Percentiles rank a stretch among this genome's conserved stretches.
phyloP scores from a whole-genome alignment of 805 yeast species.

The Cyberlindnera euphorbiae region DNA sequence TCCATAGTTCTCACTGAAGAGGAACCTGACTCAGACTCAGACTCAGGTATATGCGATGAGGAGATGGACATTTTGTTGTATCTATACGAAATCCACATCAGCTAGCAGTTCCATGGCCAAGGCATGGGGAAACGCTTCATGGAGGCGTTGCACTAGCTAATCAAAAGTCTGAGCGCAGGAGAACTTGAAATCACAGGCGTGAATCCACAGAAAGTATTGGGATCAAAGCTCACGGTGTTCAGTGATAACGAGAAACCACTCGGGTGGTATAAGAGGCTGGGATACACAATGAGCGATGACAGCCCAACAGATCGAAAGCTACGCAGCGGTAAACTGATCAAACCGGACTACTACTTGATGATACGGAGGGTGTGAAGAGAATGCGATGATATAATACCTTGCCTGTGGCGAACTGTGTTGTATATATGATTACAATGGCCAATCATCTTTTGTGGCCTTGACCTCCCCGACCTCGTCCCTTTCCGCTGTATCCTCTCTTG shows the following conservation, averaged over 20 bases:
- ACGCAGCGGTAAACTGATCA: conserved; percentile 35
- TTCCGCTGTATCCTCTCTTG: conserved; percentile 14
- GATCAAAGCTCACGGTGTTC: conserved; percentile 44
- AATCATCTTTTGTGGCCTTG: conserved; percentile 1
- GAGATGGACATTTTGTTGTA: conserved; percentile 38
- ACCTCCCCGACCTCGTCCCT: conserved; percentile 24
- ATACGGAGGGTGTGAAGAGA: conserved; percentile 5
- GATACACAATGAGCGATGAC: conserved; percentile 34
- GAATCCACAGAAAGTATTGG: conserved; percentile 8
- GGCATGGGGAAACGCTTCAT: conserved; percentile 39
- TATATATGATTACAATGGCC: too few species aligned
- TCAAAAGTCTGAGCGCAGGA: conserved; percentile 11
- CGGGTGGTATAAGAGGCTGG: conserved; percentile 38
- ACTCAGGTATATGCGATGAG: too few species aligned
- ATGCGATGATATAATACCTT: too few species aligned
- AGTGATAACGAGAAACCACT: conserved; percentile 38
- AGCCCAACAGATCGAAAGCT: conserved; percentile 42
- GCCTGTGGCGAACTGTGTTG: too few species aligned
- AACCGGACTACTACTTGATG: conserved; percentile 42
- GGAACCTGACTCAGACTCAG: conserved; percentile 15
- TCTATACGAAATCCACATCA: conserved; percentile 53
- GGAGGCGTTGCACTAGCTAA: conserved; percentile 30
- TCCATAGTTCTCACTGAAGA: conserved; percentile 38
- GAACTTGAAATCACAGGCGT: conserved; percentile 1
- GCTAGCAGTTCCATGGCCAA: conserved; percentile 29